Evolutionary conservation across 768 basidiomycete genomes (phyloP).

Genomic region (Tubosaeta brunneosetosa): DNA sequence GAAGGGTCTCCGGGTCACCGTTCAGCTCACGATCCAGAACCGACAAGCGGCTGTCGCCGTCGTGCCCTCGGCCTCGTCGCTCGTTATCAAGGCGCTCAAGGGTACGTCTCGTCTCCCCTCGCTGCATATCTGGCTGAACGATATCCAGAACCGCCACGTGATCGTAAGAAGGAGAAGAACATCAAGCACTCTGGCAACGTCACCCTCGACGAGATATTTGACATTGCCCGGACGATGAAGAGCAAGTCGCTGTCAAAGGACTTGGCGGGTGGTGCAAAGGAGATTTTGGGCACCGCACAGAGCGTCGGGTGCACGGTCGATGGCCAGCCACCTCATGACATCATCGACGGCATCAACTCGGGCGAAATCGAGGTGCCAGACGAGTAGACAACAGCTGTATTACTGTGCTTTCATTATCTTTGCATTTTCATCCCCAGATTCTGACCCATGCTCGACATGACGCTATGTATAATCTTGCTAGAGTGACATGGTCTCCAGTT

Average conservation of each 20-base stretch:
- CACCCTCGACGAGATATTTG: constrained; percentile 86
- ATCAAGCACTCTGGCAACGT: constrained; percentile 98
- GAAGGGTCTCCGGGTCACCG: constrained; percentile 99
- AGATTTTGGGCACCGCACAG: constrained; percentile 97
- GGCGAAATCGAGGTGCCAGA: constrained; percentile 85
- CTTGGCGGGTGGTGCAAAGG: constrained; percentile 85
- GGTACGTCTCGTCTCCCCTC: constrained; percentile 47
- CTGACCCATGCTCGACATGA: not conserved
- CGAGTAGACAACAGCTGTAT: constrained; percentile 50
- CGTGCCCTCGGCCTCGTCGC: constrained; percentile 94
- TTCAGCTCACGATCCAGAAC: constrained; percentile 99
- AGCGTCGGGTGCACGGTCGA: constrained; percentile 96
- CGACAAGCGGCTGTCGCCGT: constrained; percentile 97
- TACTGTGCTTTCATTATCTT: constrained; percentile 7
- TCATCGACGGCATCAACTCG: constrained; percentile 83
- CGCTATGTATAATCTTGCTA: not conserved
- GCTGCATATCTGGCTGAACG: not conserved
- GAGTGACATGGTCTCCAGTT: constrained; percentile 6
- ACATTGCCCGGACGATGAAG: constrained; percentile 95
- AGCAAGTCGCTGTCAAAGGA: constrained; percentile 91
- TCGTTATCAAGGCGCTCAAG: constrained; percentile 97
- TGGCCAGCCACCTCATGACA: constrained; percentile 86
- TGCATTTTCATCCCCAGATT: too few relatives aligned
- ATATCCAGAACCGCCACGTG: constrained; percentile 86
- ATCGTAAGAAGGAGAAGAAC: constrained; percentile 99